A percentile compares a stretch with the other conserved stretches of the same genome.
Evolutionary conservation across 2,329 filamentous ascomycete species (phyloP).

Genomic region (Sordariomycetes sp.): DNA sequence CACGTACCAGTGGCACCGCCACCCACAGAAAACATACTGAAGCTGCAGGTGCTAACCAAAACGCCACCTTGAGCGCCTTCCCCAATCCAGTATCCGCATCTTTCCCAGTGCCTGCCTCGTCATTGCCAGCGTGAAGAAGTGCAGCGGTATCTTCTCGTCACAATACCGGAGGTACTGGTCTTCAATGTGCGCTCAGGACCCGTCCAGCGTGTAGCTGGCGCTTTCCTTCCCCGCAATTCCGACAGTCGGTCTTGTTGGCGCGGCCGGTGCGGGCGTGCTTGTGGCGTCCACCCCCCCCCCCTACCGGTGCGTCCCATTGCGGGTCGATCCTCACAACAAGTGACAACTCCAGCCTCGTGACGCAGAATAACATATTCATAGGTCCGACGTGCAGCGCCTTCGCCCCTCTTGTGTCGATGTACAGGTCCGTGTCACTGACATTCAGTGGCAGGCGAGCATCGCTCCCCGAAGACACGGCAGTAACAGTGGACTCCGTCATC

Average conservation of each 20-base stretch:
- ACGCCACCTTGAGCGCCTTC: too few species aligned
- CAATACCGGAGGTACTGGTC: constrained; percentile 40
- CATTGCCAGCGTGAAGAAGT: constrained; percentile 45
- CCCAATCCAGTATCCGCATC: constrained; percentile 30
- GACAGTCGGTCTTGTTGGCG: constrained; percentile 20
- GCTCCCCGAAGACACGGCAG: constrained; percentile 36
- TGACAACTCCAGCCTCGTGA: constrained; percentile 42
- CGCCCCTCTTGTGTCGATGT: constrained; percentile 39
- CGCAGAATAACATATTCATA: constrained; percentile 47
- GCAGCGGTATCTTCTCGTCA: constrained; percentile 43
- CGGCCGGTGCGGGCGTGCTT: constrained; percentile 14
- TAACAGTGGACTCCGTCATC: constrained; percentile 45
- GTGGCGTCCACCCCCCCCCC: not conserved
- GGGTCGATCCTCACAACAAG: constrained; percentile 36
- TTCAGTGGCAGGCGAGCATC: constrained; percentile 47
- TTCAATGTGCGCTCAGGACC: constrained; percentile 41
- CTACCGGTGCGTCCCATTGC: constrained; percentile 19
- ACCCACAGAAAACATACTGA: too few species aligned
- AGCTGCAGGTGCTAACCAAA: too few species aligned
- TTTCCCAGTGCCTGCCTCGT: constrained; percentile 41
- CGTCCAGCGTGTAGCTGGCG: constrained; percentile 34
- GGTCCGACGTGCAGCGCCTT: constrained; percentile 33
- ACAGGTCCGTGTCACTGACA: constrained; percentile 47
- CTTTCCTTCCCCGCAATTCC: constrained; percentile 35
- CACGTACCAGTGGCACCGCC: too few species aligned